Evolutionary conservation across 495 filamentous ascomycete genomes (phyloP).

Genomic region (Evernia prunastri): DNA sequence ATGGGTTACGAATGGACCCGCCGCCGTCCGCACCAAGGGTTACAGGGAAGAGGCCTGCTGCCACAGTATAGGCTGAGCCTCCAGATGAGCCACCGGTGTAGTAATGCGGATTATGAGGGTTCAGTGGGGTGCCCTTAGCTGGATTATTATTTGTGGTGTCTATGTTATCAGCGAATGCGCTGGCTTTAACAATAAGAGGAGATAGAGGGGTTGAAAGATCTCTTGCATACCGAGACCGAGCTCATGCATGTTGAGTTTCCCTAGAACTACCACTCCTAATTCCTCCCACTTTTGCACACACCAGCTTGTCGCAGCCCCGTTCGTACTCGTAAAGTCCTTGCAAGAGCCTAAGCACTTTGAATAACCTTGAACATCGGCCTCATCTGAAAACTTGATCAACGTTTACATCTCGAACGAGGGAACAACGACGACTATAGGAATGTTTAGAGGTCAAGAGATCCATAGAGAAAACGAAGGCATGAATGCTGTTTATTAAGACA

Average conservation of each 20-base stretch:
- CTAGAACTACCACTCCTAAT: constrained; percentile 73
- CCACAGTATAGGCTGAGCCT: constrained; percentile 72
- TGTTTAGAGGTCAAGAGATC: background rate
- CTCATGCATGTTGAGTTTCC: constrained; percentile 91
- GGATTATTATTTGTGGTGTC: constrained; percentile 84
- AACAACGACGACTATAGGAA: background rate
- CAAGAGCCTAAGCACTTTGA: constrained; percentile 56
- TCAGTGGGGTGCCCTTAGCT: constrained; percentile 69
- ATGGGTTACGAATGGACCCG: constrained; percentile 76
- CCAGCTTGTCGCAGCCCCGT: constrained; percentile 56
- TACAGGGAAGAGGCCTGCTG: constrained; percentile 71
- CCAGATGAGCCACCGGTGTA: constrained; percentile 88
- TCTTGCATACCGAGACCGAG: constrained; percentile 56
- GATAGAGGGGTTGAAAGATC: background rate
- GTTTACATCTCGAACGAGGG: background rate
- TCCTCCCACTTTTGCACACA: constrained; percentile 69
- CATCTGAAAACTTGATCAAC: constrained; percentile 43
- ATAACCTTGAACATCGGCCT: constrained; percentile 70
- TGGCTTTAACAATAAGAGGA: background rate
- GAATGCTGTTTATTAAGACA: background rate
- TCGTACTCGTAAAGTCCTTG: constrained; percentile 46
- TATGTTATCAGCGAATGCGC: constrained; percentile 24
- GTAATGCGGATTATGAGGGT: constrained; percentile 73
- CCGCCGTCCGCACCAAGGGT: constrained; percentile 81
- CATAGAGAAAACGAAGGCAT: background rate